Base-by-base conservation (phyloP, 768 basidiomycete species). In the Tylopilus felleus region DNA sequence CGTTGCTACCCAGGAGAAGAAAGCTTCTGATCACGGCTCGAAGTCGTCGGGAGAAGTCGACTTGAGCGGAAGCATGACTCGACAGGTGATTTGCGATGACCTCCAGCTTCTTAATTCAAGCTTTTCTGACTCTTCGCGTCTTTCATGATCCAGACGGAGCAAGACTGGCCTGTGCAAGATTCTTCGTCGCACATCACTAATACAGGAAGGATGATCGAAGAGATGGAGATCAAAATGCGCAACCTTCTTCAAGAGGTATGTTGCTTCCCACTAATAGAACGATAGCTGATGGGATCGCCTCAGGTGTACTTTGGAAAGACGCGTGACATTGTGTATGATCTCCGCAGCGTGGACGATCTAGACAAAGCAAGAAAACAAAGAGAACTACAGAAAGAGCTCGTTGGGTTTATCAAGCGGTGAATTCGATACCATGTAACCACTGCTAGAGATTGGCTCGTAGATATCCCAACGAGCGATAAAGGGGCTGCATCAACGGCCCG, bases 141-240 rank as follows among this genome's bases (percentile, higher is more conserved):
- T 51, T 56, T 48, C 21, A 16, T 25, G 28, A n/a, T 22, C 10
- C 56, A 95, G 93, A 82, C 82, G 28, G 94, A 96, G 68, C 86
- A 90, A 70, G 95, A 96, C 68, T 88, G 81, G 73, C 83, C 92
- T 23, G 65, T 97, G 48, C 85, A 89, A 33, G 90, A 90, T 60
- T 68, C 80, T 39, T 81, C 86, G 21, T 87, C 90, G 39, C 97
- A 99, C 72, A 88, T 99, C 54, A 81, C 84, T 40, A 98, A 98
- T 71, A 86, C 88, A n/a, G 97, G 97, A 5, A 82, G 80, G 60
- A 88, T 98, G 86, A 86, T 99, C 58, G 97, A 99, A 71, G 97
- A 98, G 59, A 95, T 96, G 92, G 97, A 99, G 73, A 93, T 95
- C 70, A 98, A 98, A 76, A 94, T 98, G 93, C 82, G 97, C 36